Evolutionary conservation across 164 flowering plant species (phyloP), one percentile per base, ranked within the genome.

Genomic region (Vitis rotundifolia): DNA sequence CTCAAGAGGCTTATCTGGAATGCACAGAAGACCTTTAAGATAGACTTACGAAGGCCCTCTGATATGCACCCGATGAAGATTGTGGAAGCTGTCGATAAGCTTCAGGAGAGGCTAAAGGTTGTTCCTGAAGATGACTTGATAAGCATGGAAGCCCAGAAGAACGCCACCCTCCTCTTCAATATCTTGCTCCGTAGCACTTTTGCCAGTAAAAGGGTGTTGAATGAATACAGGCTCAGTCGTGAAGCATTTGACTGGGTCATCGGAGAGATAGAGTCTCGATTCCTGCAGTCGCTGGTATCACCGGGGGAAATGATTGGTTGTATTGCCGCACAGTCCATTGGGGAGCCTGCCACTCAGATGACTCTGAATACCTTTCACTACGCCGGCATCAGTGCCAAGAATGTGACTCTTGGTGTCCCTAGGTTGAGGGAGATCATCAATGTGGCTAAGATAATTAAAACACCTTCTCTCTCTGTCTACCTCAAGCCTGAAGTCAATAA

Each of bases 301-400:
- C 90, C 98, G 14, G 98, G 99, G 14, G 99, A 95, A 82, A 95
- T 95, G 99, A 95, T 95, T 75, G 99, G 99, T 15, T 95, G 99
- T 84, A 97, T 93, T 77, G 99, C 99, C 64, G 99, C 99, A 11
- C 99, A 95, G 63, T 95, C 99, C 29, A 95, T 95, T 77, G 99
- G 99, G 72, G 98, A 95, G 77, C 99, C 99, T 73, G 99, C 98
- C 29, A 95, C 99, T 53, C 99, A 93, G 82, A 95, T 95, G 99
- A 95, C 99, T 37, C 83, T 95, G 26, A 95, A 93, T 64, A 95
- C 99, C 29, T 95, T 93, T 79, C 99, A 95, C 70, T 95, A 93
- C 87, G 99, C 99, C 84, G 99, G 99, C 84, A 98, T 95, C 59
- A 93, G 99, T 88, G 99, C 99, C 3, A 95, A 95, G 83, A 95